Evolutionary conservation across 1,284 basidiomycete species (phyloP).

Genomic region (Earliella scabrosa): DNA sequence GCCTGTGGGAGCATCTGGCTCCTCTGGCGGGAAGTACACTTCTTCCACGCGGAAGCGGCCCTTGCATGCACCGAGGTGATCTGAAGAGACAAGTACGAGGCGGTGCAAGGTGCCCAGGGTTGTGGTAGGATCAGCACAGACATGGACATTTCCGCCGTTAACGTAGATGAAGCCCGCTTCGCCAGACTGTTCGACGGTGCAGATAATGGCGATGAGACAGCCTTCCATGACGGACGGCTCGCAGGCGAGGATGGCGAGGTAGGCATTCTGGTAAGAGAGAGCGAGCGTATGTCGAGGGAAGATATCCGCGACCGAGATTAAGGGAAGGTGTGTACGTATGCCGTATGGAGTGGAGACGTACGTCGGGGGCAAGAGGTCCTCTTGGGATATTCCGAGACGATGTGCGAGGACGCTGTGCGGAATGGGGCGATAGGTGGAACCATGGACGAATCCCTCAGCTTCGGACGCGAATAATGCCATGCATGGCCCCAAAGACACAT

Average conservation of each 20-base stretch:
- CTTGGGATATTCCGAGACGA: not conserved
- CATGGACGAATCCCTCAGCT: not conserved
- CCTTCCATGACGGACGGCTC: not conserved
- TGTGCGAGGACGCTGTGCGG: not conserved
- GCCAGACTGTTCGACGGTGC: not conserved
- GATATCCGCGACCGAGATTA: not conserved
- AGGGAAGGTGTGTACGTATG: not conserved
- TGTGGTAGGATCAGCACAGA: not conserved
- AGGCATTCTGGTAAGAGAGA: not conserved
- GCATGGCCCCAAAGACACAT: not conserved
- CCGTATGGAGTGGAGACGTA: slow-evolving; percentile 5
- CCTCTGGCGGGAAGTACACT: not conserved
- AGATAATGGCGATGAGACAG: not conserved
- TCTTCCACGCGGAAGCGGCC: not conserved
- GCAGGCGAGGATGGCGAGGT: slow-evolving; percentile 3
- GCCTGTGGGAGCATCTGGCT: not conserved
- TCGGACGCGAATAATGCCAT: slow-evolving; percentile 1
- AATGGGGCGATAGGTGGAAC: not conserved
- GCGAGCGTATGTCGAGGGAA: not conserved
- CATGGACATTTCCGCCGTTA: not conserved
- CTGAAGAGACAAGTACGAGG: not conserved
- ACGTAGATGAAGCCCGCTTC: not conserved
- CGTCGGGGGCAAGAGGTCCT: not conserved
- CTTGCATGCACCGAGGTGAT: not conserved
- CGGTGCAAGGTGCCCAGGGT: not conserved